Evolutionary conservation across 202 grass and related monocot genomes (phyloP).

Genomic region (Panicum virgatum): DNA sequence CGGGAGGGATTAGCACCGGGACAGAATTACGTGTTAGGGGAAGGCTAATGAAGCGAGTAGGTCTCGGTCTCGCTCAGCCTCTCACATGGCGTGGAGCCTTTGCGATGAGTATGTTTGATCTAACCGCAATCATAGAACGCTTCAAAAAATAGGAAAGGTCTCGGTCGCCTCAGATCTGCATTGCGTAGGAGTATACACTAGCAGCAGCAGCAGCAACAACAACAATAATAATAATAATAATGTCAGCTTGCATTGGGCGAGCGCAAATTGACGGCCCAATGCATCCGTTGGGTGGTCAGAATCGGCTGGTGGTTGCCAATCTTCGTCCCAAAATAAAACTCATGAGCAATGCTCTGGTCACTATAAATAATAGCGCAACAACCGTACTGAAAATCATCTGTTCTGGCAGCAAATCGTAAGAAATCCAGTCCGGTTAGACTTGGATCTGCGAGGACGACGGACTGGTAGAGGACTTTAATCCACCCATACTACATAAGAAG

Average conservation of each 20-base stretch:
- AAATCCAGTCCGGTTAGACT: neutral
- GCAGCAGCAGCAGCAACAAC: neutral
- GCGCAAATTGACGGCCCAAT: slow-evolving; percentile 33
- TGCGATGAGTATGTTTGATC: slow-evolving; percentile 46
- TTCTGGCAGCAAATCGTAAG: neutral
- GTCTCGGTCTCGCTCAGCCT: too few relatives aligned
- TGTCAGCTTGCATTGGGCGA: slow-evolving; percentile 24
- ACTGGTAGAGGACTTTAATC: neutral
- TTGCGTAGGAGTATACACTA: slow-evolving; percentile 8
- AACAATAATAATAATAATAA: neutral
- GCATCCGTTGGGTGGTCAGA: slow-evolving; percentile 38
- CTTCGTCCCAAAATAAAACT: slow-evolving; percentile 38
- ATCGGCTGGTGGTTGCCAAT: slow-evolving; percentile 34
- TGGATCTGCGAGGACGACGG: neutral
- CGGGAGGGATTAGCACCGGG: neutral
- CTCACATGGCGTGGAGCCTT: slow-evolving; percentile 31
- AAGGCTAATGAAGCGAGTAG: neutral
- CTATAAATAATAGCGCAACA: neutral
- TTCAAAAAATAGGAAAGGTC: slow-evolving; percentile 51
- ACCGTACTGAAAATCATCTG: neutral
- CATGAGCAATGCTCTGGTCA: neutral
- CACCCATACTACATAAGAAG: neutral
- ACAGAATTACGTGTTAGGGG: neutral
- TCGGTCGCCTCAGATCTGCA: slow-evolving; percentile 24
- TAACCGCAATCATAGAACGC: slow-evolving; percentile 54